Conservation (phyloP, 2,329 filamentous ascomycete species). For the Claviceps sp. region DNA sequence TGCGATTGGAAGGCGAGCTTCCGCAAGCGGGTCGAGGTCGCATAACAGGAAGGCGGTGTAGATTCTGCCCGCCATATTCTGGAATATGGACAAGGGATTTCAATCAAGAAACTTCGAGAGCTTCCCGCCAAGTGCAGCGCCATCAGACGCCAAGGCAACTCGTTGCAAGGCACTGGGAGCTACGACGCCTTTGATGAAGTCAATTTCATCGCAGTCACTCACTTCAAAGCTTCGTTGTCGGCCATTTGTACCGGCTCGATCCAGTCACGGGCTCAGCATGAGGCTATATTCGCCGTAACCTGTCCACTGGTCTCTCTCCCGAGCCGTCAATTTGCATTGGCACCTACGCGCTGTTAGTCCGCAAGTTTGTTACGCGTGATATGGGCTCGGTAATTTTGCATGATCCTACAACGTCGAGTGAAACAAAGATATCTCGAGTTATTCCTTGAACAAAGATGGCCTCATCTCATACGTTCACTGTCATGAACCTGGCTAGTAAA, state of each 20-base stretch:
- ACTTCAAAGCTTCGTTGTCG: background rate
- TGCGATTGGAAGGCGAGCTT: slow-evolving; percentile 10
- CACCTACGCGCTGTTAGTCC: background rate
- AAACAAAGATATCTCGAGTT: background rate
- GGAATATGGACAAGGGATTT: too few relatives aligned
- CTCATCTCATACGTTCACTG: slow-evolving; percentile 19
- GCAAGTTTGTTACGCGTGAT: background rate
- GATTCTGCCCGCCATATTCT: slow-evolving; percentile 20
- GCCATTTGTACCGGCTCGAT: background rate
- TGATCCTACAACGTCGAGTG: background rate
- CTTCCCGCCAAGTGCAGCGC: background rate
- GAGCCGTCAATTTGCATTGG: background rate
- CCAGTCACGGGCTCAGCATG: background rate
- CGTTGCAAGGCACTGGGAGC: background rate
- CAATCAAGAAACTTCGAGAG: background rate
- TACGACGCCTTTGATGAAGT: background rate
- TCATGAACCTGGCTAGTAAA: slow-evolving; percentile 22
- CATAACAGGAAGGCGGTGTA: slow-evolving; percentile 18
- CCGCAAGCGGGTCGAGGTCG: slow-evolving; percentile 15
- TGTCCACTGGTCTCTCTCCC: background rate
- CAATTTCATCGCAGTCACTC: background rate
- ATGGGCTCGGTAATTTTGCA: background rate
- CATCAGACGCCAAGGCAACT: too few relatives aligned
- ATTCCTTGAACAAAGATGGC: slow-evolving; percentile 14
- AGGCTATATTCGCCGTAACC: background rate